Percentiles rank a stretch among this genome's conserved stretches.
These are phyloP conservation scores for Rhizopogon roseolus DNA, from an alignment of 768 basidiomycete species.

Conservation along the genomic window DNA sequence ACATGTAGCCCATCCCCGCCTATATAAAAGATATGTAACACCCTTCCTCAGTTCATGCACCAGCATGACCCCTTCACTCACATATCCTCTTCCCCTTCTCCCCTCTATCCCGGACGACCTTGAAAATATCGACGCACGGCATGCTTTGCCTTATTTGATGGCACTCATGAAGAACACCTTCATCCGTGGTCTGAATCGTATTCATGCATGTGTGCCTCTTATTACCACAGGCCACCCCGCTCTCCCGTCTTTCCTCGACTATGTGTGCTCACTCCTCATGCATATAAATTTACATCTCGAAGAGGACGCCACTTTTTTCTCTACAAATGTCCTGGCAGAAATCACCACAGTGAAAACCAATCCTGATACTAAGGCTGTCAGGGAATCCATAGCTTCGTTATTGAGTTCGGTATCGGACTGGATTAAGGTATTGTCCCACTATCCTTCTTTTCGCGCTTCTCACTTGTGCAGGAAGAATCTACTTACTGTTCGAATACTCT, in stretches of 20 bases:
- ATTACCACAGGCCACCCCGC: not conserved
- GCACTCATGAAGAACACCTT: conserved; percentile 7
- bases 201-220: conserved; percentile 2
- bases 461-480: not conserved
- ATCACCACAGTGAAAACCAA: not conserved
- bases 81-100: conserved; percentile 3
- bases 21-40: not conserved
- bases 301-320: conserved; percentile 1
- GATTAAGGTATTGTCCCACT: not conserved
- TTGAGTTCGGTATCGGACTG: not conserved
- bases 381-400: not conserved
- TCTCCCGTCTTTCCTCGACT: conserved; percentile 1
- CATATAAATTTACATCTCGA: conserved; percentile 1
- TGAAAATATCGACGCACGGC: not conserved
- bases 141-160: conserved; percentile 3
- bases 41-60: not conserved
- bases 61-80: not conserved
- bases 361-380: not conserved
- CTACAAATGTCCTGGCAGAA: not conserved
- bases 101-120: conserved; percentile 4
- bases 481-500: not conserved
- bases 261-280: not conserved
- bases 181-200: conserved; percentile 4
- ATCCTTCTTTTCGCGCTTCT: not conserved
- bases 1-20: not conserved